Percentiles rank a stretch among this genome's conserved stretches.
These are phyloP conservation scores for Ceriops tagal DNA, from an alignment of 345 rosid genomes.

Conservation along the genomic window DNA sequence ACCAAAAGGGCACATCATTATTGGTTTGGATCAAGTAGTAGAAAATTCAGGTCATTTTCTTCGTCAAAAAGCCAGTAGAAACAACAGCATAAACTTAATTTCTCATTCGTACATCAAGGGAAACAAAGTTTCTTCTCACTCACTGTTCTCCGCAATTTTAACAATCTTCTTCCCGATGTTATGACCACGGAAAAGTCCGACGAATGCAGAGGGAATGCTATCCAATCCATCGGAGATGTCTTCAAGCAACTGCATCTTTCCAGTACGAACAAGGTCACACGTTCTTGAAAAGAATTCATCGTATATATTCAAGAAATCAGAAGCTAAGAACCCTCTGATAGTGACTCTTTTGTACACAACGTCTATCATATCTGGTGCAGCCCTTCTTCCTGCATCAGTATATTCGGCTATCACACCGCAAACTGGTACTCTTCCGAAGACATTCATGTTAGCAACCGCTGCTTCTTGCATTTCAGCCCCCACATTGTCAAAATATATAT, in stretches of 20 bases:
- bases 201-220: conserved; percentile 46
- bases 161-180: conserved; percentile 43
- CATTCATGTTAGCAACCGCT: conserved; percentile 45
- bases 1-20: too few relatives aligned
- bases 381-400: conserved; percentile 21
- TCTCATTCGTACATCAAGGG: not conserved
- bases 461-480: conserved; percentile 56
- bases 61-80: not conserved
- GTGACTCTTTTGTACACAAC: conserved; percentile 48
- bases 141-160: conserved; percentile 22
- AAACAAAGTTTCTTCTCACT: not conserved
- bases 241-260: conserved; percentile 32
- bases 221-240: conserved; percentile 49
- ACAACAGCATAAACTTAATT: not conserved
- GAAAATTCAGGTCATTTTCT: too few relatives aligned
- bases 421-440: conserved; percentile 42
- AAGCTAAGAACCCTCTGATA: conserved; percentile 45
- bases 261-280: conserved; percentile 28
- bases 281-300: conserved; percentile 43
- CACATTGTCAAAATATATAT: conserved; percentile 62
- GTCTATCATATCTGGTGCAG: conserved; percentile 42
- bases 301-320: conserved; percentile 25
- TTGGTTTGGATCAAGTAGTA: too few relatives aligned
- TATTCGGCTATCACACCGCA: conserved; percentile 57
- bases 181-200: conserved; percentile 35